Conservation (phyloP, 2,329 filamentous ascomycete genomes). For the Fusarium caatingaense region DNA sequence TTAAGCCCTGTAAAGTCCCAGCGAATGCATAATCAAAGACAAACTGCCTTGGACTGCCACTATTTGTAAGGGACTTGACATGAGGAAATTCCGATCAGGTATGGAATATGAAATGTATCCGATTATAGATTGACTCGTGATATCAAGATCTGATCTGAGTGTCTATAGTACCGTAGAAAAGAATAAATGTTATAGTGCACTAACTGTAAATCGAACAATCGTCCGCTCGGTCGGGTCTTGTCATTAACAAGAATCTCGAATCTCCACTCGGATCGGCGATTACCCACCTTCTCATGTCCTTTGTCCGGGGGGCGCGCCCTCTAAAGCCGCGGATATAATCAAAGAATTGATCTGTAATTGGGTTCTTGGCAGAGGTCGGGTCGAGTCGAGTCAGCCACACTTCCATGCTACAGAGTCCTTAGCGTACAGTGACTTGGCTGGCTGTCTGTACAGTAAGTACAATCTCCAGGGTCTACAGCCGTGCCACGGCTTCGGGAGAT, state of each 20-base stretch:
- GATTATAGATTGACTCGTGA: conserved; percentile 1
- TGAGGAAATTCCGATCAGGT: not conserved
- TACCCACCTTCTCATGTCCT: conserved; percentile 27
- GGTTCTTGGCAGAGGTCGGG: conserved; percentile 1
- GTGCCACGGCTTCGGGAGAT: conserved; percentile 33
- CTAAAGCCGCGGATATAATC: conserved; percentile 38
- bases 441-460: not conserved
- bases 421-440: conserved; percentile 6
- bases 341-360: conserved; percentile 26
- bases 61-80: not conserved
- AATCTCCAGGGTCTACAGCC: conserved; percentile 6
- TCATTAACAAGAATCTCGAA: conserved; percentile 12
- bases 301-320: conserved; percentile 33
- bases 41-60: not conserved
- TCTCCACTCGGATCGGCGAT: conserved; percentile 42
- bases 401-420: conserved; percentile 13
- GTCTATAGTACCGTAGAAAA: not conserved
- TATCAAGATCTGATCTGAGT: conserved; percentile 5
- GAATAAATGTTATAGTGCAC: conserved; percentile 3
- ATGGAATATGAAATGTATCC: not conserved
- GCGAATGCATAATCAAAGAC: conserved; percentile 17
- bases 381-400: conserved; percentile 7
- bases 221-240: conserved; percentile 30
- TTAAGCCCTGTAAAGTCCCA: conserved; percentile 42
- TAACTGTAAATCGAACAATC: conserved; percentile 18